Conservation (phyloP, 164 flowering plant species). For the Kalanchoe fedtschenkoi region DNA sequence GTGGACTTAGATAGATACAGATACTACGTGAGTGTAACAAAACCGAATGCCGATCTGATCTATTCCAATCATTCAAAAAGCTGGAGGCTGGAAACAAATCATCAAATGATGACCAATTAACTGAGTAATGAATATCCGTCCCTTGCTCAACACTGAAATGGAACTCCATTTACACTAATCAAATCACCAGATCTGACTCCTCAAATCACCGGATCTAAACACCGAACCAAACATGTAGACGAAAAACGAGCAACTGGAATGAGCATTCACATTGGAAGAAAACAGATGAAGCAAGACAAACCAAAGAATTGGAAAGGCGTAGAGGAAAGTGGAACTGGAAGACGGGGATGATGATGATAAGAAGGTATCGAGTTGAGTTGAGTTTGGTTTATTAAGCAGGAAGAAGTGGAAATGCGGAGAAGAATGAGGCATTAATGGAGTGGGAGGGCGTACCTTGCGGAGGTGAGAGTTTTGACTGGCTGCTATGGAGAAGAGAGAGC, state of each 20-base stretch:
- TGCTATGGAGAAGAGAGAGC: too few species aligned
- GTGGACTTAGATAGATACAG: background rate
- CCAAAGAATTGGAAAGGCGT: background rate
- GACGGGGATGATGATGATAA: too few species aligned
- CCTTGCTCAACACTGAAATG: background rate
- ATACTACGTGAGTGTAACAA: background rate
- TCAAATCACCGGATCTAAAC: background rate
- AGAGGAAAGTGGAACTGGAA: background rate
- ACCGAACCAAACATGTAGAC: too few species aligned
- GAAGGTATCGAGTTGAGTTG: too few species aligned
- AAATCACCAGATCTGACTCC: background rate
- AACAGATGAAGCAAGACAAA: background rate
- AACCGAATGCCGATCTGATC: background rate
- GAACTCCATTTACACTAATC: background rate
- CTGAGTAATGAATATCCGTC: too few species aligned
- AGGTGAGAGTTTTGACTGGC: too few species aligned
- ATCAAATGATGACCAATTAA: background rate
- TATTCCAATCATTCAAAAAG: background rate
- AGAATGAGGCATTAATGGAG: background rate
- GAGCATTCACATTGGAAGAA: background rate
- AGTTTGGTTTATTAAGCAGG: too few species aligned
- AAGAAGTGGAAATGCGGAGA: too few species aligned
- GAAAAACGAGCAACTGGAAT: background rate
- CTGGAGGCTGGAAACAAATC: background rate
- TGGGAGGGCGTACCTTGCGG: background rate